A percentile compares a stretch with the other conserved stretches of the same genome.
phyloP scores from a whole-genome alignment of 257 asterid genomes.

The Fraxinus quadrangulata region DNA sequence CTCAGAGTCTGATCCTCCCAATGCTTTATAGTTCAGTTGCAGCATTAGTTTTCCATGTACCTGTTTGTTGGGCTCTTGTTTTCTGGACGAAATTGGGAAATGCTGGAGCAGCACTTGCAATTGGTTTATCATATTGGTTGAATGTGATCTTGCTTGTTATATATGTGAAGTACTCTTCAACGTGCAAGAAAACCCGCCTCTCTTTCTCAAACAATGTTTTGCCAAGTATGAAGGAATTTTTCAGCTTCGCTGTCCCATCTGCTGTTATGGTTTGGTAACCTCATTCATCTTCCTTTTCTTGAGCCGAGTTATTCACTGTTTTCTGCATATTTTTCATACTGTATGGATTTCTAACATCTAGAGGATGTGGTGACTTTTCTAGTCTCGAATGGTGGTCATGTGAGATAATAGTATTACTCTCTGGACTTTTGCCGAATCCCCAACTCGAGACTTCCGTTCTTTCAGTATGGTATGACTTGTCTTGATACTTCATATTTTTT shows the following conservation, averaged over 20 bases:
- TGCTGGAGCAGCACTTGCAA: conserved; percentile 31
- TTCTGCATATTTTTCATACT: neutral
- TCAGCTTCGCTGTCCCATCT: conserved; percentile 31
- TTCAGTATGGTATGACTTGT: conserved; percentile 42
- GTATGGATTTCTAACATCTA: neutral
- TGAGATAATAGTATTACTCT: conserved; percentile 51
- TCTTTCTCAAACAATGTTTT: conserved; percentile 19
- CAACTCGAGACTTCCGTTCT: conserved; percentile 61
- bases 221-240: conserved; percentile 19
- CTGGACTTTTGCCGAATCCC: conserved; percentile 67
- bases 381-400: conserved; percentile 64
- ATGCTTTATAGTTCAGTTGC: conserved; percentile 25
- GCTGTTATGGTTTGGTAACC: conserved; percentile 36
- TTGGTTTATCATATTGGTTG: conserved; percentile 30
- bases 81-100: conserved; percentile 30
- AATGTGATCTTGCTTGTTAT: conserved; percentile 26
- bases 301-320: neutral
- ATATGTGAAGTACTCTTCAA: conserved; percentile 25
- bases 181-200: conserved; percentile 16
- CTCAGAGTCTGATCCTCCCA: conserved; percentile 32
- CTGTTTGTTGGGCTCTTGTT: conserved; percentile 30
- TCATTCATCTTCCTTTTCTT: neutral
- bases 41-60: conserved; percentile 24
- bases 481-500: neutral
- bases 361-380: neutral